Evolutionary conservation across 2,329 filamentous ascomycete genomes (phyloP).

Genomic region (Diaporthe amygdali): DNA sequence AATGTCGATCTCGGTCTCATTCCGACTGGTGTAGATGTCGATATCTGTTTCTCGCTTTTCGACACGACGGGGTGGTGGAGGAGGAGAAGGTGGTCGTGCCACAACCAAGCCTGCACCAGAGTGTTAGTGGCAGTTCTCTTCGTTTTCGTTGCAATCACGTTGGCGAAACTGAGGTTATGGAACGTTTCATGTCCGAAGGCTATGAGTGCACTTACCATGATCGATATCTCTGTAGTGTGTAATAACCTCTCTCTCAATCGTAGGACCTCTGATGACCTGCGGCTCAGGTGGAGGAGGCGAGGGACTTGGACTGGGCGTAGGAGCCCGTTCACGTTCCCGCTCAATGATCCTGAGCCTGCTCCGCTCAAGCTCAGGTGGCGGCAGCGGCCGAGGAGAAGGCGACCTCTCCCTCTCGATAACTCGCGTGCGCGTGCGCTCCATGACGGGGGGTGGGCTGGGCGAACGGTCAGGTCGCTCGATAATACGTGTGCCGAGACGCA

Average conservation of each 20-base stretch:
- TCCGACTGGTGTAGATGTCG: slow-evolving; percentile 61
- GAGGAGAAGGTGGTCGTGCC: slow-evolving; percentile 55
- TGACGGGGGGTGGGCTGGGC: slow-evolving; percentile 39
- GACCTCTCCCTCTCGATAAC: slow-evolving; percentile 48
- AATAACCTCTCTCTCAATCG: slow-evolving; percentile 86
- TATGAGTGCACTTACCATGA: slow-evolving; percentile 66
- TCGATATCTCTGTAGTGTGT: slow-evolving; percentile 88
- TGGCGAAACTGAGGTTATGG: no score
- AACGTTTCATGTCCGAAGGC: neutral
- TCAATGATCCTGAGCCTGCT: slow-evolving; percentile 57
- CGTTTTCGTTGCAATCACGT: neutral
- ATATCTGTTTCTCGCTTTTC: slow-evolving; percentile 64
- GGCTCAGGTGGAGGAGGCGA: slow-evolving; percentile 64
- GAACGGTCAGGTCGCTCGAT: slow-evolving; percentile 47
- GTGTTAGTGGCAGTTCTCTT: neutral
- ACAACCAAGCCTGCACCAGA: slow-evolving; percentile 49
- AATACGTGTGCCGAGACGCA: slow-evolving; percentile 37
- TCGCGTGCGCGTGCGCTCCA: slow-evolving; percentile 44
- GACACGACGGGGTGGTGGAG: slow-evolving; percentile 49
- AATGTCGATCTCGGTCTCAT: slow-evolving; percentile 64
- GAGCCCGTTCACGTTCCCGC: slow-evolving; percentile 48
- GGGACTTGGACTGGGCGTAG: slow-evolving; percentile 53
- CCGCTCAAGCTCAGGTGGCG: slow-evolving; percentile 47
- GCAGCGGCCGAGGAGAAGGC: slow-evolving; percentile 39
- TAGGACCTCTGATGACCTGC: slow-evolving; percentile 73